These are phyloP conservation scores for Magnolia changhungtana DNA, from an alignment of 164 flowering plant species.

Conservation along the genomic window DNA sequence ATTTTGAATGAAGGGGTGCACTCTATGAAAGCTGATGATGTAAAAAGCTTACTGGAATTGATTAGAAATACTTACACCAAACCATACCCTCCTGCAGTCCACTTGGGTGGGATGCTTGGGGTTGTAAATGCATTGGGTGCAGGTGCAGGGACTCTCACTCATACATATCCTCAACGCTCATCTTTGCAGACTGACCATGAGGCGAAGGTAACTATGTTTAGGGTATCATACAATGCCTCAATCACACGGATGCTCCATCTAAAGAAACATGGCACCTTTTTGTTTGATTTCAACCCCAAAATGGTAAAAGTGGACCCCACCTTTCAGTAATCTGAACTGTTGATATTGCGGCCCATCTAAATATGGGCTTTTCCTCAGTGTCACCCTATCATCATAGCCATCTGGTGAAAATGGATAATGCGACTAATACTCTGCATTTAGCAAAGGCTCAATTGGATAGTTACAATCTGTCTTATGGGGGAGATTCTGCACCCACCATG, in stretches of 20 bases:
- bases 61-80: slow-evolving; percentile 58
- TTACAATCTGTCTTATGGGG: too few relatives aligned
- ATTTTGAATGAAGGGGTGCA: slow-evolving; percentile 69
- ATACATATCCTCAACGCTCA: slow-evolving; percentile 19
- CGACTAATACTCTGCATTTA: not conserved
- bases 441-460: too few relatives aligned
- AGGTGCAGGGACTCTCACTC: slow-evolving; percentile 52
- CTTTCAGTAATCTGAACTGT: not conserved
- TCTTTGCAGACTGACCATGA: slow-evolving; percentile 22
- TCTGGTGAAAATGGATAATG: not conserved
- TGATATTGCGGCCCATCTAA: not conserved
- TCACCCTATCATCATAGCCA: not conserved
- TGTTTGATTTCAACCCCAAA: not conserved
- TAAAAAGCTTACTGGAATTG: slow-evolving; percentile 51
- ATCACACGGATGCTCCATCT: not conserved
- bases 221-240: not conserved
- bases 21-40: slow-evolving; percentile 41
- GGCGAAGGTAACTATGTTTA: slow-evolving; percentile 39
- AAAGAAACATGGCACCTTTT: not conserved
- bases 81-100: slow-evolving; percentile 53
- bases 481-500: too few relatives aligned
- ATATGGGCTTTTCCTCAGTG: not conserved
- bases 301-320: too few relatives aligned
- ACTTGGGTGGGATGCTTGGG: slow-evolving; percentile 93
- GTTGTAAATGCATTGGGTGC: slow-evolving; percentile 90